Conservation (phyloP, 2,329 filamentous ascomycete species). For the Monosporascus sp. region DNA sequence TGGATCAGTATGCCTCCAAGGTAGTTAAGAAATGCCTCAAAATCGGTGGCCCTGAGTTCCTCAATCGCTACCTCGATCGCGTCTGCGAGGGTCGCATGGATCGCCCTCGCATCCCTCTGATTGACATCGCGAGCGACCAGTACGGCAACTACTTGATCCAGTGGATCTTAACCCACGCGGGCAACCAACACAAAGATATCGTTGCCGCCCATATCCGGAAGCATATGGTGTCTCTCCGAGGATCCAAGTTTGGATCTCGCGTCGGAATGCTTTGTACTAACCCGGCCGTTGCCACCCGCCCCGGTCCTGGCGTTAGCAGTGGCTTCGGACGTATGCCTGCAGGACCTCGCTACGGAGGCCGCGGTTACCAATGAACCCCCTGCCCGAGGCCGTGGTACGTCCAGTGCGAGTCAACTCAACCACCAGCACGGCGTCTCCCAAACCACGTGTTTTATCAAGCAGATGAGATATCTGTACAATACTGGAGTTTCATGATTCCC, state of each 20-base stretch:
- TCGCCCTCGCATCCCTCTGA: slow-evolving; percentile 90
- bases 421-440: slow-evolving; percentile 1
- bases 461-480: not conserved
- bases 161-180: slow-evolving; percentile 88
- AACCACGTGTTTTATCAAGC: not conserved
- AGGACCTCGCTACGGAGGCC: slow-evolving; percentile 51
- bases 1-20: slow-evolving; percentile 98
- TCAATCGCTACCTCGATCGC: slow-evolving; percentile 86
- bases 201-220: slow-evolving; percentile 94
- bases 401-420: not conserved
- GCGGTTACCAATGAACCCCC: slow-evolving; percentile 48
- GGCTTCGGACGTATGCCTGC: slow-evolving; percentile 56
- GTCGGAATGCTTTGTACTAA: slow-evolving; percentile 99
- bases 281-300: slow-evolving; percentile 80
- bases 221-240: slow-evolving; percentile 98
- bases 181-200: slow-evolving; percentile 82
- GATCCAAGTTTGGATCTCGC: slow-evolving; percentile 96
- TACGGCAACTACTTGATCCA: slow-evolving; percentile 98
- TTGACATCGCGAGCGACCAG: slow-evolving; percentile 97
- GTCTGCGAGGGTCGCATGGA: slow-evolving; percentile 89
- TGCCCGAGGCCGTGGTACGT: slow-evolving; percentile 4
- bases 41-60: slow-evolving; percentile 85
- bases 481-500: slow-evolving; percentile 1
- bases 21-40: slow-evolving; percentile 99
- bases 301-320: slow-evolving; percentile 74